Evolutionary conservation across 495 filamentous ascomycete species (phyloP), one percentile per base, ranked within the genome.

Genomic region (Penicillium dipodomyicola): DNA sequence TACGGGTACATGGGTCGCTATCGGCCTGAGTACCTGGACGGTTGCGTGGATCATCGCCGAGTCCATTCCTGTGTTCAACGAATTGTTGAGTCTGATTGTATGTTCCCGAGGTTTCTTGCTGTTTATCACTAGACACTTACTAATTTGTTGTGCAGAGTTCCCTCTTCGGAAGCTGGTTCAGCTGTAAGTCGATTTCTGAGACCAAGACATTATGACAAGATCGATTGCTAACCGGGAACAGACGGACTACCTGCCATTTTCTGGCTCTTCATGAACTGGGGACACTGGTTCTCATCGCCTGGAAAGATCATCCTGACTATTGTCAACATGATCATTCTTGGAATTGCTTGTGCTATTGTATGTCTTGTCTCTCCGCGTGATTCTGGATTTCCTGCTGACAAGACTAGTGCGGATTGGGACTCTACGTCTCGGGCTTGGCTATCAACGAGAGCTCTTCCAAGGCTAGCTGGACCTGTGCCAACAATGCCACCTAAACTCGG

Each of bases 31-130:
- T 47, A 71, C 87, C 35, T 88, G 85, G 67, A 54, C 83, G 10
- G 55, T 87, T 23, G 84, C 85, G 5, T 90, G 84, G 82, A 63
- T 90, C 47, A 83, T 91, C 60, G 85, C 86, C 12, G 80, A 85
- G 63, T 81, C 84, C 4, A 87, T 90, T 39, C 88, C 87, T 0
- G 81, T 85, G 62, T 90, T 90, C 72, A 84, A 80, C 58, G 78
- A 84, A 37, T 64, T 90, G 54, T 65, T 90, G 50, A 70, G 71
- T 63, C 41, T 70, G 41, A 64, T 71, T 30, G 68, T 68, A 54
- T 14, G 67, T 59, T 39, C 17, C 3, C 22, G 22, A 23, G 22
- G 22, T 23, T 25, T 40, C 22, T 22, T 0, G 20, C 1, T n/a
- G n/a, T 15, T 32, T 7, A 27, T 29, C 17, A 5, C 5, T 6